A percentile compares a stretch with the other conserved stretches of the same genome.
Evolutionary conservation across 768 basidiomycete genomes (phyloP).

Genomic region (Chalciporus pseudorubinellus): DNA sequence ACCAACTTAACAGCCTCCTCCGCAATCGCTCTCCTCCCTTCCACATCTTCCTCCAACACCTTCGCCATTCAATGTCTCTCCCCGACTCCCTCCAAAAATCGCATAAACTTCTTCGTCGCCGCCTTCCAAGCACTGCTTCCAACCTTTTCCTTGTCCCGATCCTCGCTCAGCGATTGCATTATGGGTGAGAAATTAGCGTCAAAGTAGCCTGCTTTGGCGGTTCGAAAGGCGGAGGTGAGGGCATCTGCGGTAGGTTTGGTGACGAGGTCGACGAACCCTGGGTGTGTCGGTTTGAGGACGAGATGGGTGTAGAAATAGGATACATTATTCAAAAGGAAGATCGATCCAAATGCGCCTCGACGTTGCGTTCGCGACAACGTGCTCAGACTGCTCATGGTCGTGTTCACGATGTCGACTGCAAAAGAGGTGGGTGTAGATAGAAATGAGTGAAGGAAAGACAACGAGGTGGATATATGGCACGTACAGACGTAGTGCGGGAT

Average conservation of each 20-base stretch:
- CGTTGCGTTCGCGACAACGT: slow-evolving; percentile 59
- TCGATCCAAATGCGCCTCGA: slow-evolving; percentile 65
- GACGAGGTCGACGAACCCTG: slow-evolving; percentile 48
- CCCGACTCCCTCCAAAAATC: slow-evolving; percentile 77
- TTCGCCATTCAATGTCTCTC: slow-evolving; percentile 70
- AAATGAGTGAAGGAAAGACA: not conserved
- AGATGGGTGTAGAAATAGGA: slow-evolving; percentile 64
- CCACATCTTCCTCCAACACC: slow-evolving; percentile 69
- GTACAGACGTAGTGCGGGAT: slow-evolving; percentile 75
- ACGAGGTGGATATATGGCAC: slow-evolving; percentile 24
- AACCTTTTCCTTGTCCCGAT: slow-evolving; percentile 45
- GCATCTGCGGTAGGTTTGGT: slow-evolving; percentile 60
- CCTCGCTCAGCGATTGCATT: slow-evolving; percentile 57
- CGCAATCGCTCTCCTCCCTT: slow-evolving; percentile 53
- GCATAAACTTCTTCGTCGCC: slow-evolving; percentile 74
- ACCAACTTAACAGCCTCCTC: slow-evolving; percentile 79
- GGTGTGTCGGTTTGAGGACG: slow-evolving; percentile 48
- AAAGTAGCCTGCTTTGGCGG: slow-evolving; percentile 81
- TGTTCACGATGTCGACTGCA: slow-evolving; percentile 73
- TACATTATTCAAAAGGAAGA: slow-evolving; percentile 80
- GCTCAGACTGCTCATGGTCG: slow-evolving; percentile 57
- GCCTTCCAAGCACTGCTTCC: slow-evolving; percentile 46
- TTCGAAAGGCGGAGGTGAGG: slow-evolving; percentile 70
- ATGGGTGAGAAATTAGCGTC: slow-evolving; percentile 80
- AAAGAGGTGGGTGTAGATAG: not conserved